phyloP scores from a whole-genome alignment of 2,329 filamentous ascomycete species.

The Aspergillus arachidicola region DNA sequence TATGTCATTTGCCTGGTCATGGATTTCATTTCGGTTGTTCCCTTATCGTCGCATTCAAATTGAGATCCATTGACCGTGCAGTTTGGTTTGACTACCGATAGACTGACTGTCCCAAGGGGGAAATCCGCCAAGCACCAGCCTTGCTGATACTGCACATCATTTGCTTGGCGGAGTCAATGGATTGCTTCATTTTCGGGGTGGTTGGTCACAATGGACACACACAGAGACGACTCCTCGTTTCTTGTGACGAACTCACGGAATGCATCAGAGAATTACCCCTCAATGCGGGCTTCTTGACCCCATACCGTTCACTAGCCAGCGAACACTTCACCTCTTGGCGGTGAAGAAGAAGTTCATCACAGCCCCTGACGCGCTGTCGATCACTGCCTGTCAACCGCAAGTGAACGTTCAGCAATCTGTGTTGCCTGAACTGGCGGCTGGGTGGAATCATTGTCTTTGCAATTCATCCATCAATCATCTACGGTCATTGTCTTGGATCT shows the following conservation, averaged over 20 bases:
- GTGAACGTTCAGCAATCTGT: not conserved
- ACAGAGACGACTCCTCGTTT: not conserved
- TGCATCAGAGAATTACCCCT: not conserved
- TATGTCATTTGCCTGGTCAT: not conserved
- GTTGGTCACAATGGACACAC: not conserved
- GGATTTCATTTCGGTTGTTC: not conserved
- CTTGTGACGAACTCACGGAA: not conserved
- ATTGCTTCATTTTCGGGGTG: not conserved
- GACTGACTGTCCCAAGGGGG: not conserved
- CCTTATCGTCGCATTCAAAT: too few relatives aligned
- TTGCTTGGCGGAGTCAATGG: slow-evolving; percentile 2
- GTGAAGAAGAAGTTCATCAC: not conserved
- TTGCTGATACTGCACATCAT: slow-evolving; percentile 7
- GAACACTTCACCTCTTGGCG: slow-evolving; percentile 2
- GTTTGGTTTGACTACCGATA: not conserved
- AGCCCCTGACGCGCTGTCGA: slow-evolving; percentile 13
- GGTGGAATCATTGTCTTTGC: not conserved
- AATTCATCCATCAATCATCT: not conserved
- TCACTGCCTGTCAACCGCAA: not conserved
- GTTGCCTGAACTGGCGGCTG: not conserved
- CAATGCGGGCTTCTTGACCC: not conserved
- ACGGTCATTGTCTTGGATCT: not conserved
- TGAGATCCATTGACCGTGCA: too few relatives aligned
- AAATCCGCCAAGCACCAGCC: not conserved
- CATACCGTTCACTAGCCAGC: not conserved